Base-by-base conservation (phyloP, 148 eudicot species). In the Chenopodium album region DNA sequence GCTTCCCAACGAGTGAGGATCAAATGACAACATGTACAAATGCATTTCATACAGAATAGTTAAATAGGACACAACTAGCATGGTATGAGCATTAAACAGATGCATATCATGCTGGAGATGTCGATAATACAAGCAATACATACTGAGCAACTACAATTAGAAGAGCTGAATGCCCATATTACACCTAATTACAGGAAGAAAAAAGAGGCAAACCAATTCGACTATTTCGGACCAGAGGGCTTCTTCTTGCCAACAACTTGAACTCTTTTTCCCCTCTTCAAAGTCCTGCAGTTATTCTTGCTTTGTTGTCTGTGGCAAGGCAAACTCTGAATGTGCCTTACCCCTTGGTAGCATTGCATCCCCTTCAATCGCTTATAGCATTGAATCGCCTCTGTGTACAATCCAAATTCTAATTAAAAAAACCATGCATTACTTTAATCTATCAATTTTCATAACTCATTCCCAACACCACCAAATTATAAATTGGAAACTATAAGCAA, bases 241-340 rank as follows among this genome's bases (percentile, higher is more conserved):
- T 90, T 89, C 90, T 89, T 89, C 91, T 90, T 90, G 76, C 91
- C 91, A 73, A 90, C 86, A 89, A 88, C 85, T 64, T 90, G 79
- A 44, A 85, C 76, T 59, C 77, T 47, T 64, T 89, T 90, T 31
- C 93, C 90, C 66, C 26, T 62, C 88, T 90, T 89, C 82, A 90
- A 82, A 69, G 91, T 90, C 62, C 90, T 83, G 67, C 90, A 86
- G 79, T 90, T 90, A 89, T 89, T 90, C 88, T 88, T 87, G 31
- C 91, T 90, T 59, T 86, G 80, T 31, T 90, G 91, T 69, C 93
- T 91, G 5, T 91, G 86, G 79, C 93, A 89, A 0, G 93, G 93
- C 54, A 89, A 76, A 19, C 93, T 86, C 72, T 85, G 85, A 76
- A 86, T 88, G 78, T 90, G 93, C 84, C 93, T 85, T 9, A 87